Percentiles rank a stretch among this genome's conserved stretches.
phyloP scores from a whole-genome alignment of 768 basidiomycete species.

The Mycena kentingensis region DNA sequence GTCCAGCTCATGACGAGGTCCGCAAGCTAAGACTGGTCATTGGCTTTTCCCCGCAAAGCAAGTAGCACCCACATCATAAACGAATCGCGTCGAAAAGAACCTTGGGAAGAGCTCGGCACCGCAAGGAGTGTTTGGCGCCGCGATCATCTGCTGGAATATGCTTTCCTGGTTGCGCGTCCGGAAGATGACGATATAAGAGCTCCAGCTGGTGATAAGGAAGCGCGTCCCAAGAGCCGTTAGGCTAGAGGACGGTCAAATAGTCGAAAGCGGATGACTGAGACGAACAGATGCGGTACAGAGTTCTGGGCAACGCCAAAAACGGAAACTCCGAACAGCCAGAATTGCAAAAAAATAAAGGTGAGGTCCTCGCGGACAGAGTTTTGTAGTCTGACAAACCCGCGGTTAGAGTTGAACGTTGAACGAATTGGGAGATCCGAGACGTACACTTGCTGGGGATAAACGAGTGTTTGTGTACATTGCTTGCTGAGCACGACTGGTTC shows the following conservation, averaged over 20 bases:
- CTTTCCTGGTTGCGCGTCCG: constrained; percentile 39
- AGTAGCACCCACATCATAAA: constrained; percentile 42
- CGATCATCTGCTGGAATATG: constrained; percentile 41
- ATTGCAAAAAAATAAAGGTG: constrained; percentile 48
- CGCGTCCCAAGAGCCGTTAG: constrained; percentile 53
- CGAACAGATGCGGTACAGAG: constrained; percentile 58
- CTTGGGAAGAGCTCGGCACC: constrained; percentile 46
- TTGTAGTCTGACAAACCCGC: constrained; percentile 35
- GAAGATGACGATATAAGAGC: constrained; percentile 49
- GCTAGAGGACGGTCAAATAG: constrained; percentile 28
- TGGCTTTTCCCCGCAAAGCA: neutral
- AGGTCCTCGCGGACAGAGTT: constrained; percentile 51
- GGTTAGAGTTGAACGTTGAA: no score
- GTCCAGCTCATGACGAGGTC: constrained; percentile 49
- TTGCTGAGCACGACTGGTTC: constrained; percentile 29
- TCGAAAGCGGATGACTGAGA: neutral
- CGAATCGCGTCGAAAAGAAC: constrained; percentile 44
- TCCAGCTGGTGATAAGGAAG: constrained; percentile 49
- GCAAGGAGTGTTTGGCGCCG: constrained; percentile 46
- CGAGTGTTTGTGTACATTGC: constrained; percentile 47
- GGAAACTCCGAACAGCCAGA: constrained; percentile 58
- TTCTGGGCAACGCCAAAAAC: constrained; percentile 49
- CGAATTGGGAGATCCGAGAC: constrained; percentile 14
- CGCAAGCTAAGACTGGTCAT: constrained; percentile 41
- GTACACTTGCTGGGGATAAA: constrained; percentile 49